A percentile compares a stretch with the other conserved stretches of the same genome.
These are phyloP conservation scores for Yamadazyma sp. DNA, from an alignment of 1,139 yeast species.

Conservation along the genomic window DNA sequence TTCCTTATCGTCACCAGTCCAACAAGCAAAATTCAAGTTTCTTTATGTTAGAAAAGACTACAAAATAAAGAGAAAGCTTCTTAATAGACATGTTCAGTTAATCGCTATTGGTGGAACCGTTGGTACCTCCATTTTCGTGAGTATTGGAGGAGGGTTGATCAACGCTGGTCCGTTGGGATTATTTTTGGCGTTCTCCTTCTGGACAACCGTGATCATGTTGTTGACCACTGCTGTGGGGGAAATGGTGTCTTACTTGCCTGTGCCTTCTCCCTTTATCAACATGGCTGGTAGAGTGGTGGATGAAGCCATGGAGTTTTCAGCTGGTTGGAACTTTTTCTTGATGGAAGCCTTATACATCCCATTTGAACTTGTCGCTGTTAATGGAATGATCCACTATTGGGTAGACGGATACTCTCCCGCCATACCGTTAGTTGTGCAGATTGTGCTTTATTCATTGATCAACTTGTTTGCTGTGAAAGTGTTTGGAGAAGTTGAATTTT, in stretches of 20 bases:
- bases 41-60: constrained; percentile 6
- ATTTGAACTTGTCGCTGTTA: constrained; percentile 76
- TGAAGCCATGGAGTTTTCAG: constrained; percentile 72
- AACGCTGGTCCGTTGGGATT: constrained; percentile 49
- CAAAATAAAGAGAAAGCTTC: constrained; percentile 45
- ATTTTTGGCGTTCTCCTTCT: constrained; percentile 37
- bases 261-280: constrained; percentile 57
- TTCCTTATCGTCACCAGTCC: not conserved
- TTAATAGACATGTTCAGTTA: constrained; percentile 68
- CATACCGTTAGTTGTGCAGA: constrained; percentile 59
- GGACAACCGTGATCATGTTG: constrained; percentile 52
- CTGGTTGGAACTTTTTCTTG: constrained; percentile 81
- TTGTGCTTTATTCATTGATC: constrained; percentile 57
- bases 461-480: constrained; percentile 67
- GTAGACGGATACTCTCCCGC: constrained; percentile 68
- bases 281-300: constrained; percentile 57
- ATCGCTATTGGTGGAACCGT: constrained; percentile 85
- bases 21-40: not conserved
- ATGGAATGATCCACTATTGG: constrained; percentile 77
- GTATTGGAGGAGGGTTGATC: constrained; percentile 44
- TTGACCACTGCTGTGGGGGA: constrained; percentile 75
- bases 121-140: constrained; percentile 55
- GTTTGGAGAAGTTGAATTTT: constrained; percentile 78
- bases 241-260: constrained; percentile 77
- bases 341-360: constrained; percentile 75